Evolutionary conservation across 805 yeast genomes (phyloP).

Genomic region (Candida berthetii): DNA sequence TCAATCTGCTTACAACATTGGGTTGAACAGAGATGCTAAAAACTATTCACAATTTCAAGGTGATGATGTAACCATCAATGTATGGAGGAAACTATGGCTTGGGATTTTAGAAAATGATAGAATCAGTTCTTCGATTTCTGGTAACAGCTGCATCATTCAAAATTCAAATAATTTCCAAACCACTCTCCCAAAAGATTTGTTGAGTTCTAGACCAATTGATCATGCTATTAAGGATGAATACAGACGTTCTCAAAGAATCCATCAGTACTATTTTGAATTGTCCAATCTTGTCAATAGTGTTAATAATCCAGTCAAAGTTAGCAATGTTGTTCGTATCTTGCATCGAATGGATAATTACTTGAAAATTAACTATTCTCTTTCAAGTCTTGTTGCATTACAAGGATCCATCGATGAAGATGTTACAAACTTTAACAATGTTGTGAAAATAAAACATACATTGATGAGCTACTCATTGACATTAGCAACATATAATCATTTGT

Average conservation of each 20-base stretch:
- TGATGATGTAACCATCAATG: slow-evolving; percentile 11
- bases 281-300: slow-evolving; percentile 15
- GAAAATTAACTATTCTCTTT: slow-evolving; percentile 12
- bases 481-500: slow-evolving; percentile 10
- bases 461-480: slow-evolving; percentile 5
- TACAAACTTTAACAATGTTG: slow-evolving; percentile 9
- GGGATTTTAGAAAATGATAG: slow-evolving; percentile 18
- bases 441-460: slow-evolving; percentile 6
- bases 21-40: slow-evolving; percentile 42
- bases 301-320: slow-evolving; percentile 9
- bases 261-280: slow-evolving; percentile 10
- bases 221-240: slow-evolving; percentile 8
- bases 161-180: slow-evolving; percentile 10
- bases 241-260: slow-evolving; percentile 11
- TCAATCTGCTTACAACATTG: slow-evolving; percentile 39
- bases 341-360: slow-evolving; percentile 11
- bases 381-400: not conserved
- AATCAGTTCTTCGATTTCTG: slow-evolving; percentile 13
- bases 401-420: slow-evolving; percentile 1
- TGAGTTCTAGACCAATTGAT: slow-evolving; percentile 6
- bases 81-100: slow-evolving; percentile 19
- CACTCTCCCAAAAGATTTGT: slow-evolving; percentile 7
- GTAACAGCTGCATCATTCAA: slow-evolving; percentile 15
- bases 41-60: slow-evolving; percentile 12
- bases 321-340: slow-evolving; percentile 9